Conservation (phyloP, 1,284 basidiomycete genomes). For the Butyriboletus appendiculatus region DNA sequence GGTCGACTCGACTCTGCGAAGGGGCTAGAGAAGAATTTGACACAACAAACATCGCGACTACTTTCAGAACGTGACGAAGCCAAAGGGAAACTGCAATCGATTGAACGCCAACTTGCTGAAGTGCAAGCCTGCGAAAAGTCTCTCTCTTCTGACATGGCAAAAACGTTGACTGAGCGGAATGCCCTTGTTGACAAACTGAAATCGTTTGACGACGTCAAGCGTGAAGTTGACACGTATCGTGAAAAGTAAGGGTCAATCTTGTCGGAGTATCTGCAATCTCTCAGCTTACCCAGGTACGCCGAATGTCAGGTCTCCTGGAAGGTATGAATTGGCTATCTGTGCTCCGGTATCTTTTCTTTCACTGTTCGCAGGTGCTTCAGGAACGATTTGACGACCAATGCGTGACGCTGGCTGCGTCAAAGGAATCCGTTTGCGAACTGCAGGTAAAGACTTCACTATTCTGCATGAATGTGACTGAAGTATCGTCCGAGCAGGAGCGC, state of each 20-base stretch:
- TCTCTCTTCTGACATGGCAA: constrained; percentile 20
- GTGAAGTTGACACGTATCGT: constrained; percentile 24
- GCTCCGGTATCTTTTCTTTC: not conserved
- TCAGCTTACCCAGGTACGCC: constrained; percentile 15
- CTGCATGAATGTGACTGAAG: not conserved
- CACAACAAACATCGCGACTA: constrained; percentile 29
- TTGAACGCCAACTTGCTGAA: constrained; percentile 22
- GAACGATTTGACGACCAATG: constrained; percentile 62
- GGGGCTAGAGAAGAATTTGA: constrained; percentile 26
- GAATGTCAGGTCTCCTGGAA: constrained; percentile 37
- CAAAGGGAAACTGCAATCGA: constrained; percentile 14
- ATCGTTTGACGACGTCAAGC: constrained; percentile 18
- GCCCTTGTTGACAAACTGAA: constrained; percentile 25
- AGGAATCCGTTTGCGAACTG: constrained; percentile 53
- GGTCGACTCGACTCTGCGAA: constrained; percentile 32
- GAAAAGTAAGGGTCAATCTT: constrained; percentile 23
- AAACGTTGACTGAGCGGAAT: constrained; percentile 21
- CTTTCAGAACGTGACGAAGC: constrained; percentile 30
- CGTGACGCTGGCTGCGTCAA: constrained; percentile 49
- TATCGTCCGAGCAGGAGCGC: constrained; percentile 17
- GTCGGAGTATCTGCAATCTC: not conserved
- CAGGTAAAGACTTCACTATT: constrained; percentile 41
- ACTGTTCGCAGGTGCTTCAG: constrained; percentile 45
- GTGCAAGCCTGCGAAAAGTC: constrained; percentile 17
- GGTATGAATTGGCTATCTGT: constrained; percentile 16